Conservation (phyloP, 2,329 filamentous ascomycete species). For the Ceratocystis albifundus region DNA sequence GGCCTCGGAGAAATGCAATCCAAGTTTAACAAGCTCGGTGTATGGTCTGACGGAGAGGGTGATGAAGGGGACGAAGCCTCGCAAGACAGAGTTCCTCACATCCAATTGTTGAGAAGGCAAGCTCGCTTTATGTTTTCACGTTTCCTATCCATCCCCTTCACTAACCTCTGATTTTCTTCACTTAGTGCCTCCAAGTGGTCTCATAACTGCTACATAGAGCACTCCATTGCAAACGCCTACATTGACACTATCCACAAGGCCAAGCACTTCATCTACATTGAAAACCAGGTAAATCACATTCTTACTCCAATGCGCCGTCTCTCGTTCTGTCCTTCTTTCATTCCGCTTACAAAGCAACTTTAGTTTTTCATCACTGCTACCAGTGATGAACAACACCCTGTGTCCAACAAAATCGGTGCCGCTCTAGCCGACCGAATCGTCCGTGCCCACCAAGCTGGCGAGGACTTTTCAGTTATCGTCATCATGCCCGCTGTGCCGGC, state of each 20-base stretch:
- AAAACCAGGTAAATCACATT: constrained; percentile 46
- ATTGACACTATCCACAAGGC: constrained; percentile 57
- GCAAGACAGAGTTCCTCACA: constrained; percentile 25
- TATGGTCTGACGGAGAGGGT: constrained; percentile 13
- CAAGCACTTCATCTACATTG: constrained; percentile 65
- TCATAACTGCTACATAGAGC: constrained; percentile 43
- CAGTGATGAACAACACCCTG: constrained; percentile 54
- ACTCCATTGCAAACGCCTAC: constrained; percentile 82
- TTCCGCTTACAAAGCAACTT: constrained; percentile 12
- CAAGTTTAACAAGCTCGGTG: constrained; percentile 18
- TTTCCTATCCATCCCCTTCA: neutral
- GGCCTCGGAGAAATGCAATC: constrained; percentile 21
- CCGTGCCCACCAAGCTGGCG: constrained; percentile 51
- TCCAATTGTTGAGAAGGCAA: constrained; percentile 44
- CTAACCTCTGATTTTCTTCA: neutral
- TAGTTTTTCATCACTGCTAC: constrained; percentile 83
- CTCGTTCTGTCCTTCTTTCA: neutral
- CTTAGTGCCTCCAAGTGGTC: constrained; percentile 42
- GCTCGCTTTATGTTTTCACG: neutral
- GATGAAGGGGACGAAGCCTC: neutral
- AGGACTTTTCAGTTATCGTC: constrained; percentile 64
- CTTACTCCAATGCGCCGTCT: no score
- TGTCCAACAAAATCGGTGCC: constrained; percentile 66
- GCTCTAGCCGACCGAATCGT: constrained; percentile 69
- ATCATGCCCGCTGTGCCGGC: constrained; percentile 70